These are phyloP conservation scores for Dryas alaskensis DNA, from an alignment of 306 rosid genomes.

Conservation along the genomic window DNA sequence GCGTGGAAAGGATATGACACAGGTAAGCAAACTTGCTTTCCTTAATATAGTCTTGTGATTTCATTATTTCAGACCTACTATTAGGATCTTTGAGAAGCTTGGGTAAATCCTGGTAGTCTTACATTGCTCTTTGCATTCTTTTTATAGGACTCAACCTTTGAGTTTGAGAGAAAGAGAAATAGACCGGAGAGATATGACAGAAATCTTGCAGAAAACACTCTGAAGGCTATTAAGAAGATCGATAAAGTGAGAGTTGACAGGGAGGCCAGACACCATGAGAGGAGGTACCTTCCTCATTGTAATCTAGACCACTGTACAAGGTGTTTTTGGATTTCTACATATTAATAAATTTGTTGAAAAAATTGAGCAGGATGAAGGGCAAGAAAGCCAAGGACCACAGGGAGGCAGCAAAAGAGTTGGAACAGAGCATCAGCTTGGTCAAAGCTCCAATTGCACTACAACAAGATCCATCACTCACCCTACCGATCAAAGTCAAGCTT, in stretches of 20 bases:
- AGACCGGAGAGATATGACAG: conserved; percentile 88
- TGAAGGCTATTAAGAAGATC: conserved; percentile 74
- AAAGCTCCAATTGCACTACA: conserved; percentile 48
- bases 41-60: neutral
- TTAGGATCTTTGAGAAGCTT: neutral
- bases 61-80: neutral
- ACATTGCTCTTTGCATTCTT: neutral
- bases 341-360: conserved; percentile 6
- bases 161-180: conserved; percentile 91
- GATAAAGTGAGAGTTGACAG: conserved; percentile 57
- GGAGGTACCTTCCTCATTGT: conserved; percentile 39
- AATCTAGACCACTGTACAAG: neutral
- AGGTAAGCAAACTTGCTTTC: conserved; percentile 35
- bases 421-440: conserved; percentile 46
- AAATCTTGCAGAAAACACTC: conserved; percentile 47
- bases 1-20: conserved; percentile 93
- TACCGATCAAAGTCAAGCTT: conserved; percentile 59
- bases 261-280: conserved; percentile 42
- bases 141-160: conserved; percentile 75
- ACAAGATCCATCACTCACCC: conserved; percentile 46
- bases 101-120: neutral
- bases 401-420: conserved; percentile 51
- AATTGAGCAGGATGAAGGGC: conserved; percentile 48
- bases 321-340: conserved; percentile 10
- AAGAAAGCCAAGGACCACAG: conserved; percentile 28